These are phyloP conservation scores for Globisporangium okanoganense DNA, from an alignment of 352 stramenopile genomes.

Conservation along the genomic window DNA sequence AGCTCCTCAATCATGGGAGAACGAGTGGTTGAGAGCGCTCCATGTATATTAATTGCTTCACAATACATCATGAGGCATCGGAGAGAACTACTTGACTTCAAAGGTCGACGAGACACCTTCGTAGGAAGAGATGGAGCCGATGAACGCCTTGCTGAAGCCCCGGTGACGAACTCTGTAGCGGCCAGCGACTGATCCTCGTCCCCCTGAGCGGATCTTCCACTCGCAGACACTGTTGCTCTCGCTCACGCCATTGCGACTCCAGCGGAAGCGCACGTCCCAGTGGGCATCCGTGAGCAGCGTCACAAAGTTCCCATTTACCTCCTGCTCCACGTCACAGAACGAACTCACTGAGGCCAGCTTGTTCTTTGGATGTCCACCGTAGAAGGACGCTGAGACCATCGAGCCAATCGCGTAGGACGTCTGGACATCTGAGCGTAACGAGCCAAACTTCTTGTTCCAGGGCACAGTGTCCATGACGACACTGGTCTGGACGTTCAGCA, in stretches of 20 bases:
- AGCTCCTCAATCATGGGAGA: too few relatives aligned
- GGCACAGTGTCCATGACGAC: constrained; percentile 30
- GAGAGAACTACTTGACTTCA: too few relatives aligned
- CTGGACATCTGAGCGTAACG: too few relatives aligned
- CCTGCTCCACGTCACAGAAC: constrained; percentile 49
- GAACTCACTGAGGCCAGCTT: constrained; percentile 6
- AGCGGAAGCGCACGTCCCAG: constrained; percentile 49
- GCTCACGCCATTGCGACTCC: constrained; percentile 19
- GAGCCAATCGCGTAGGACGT: constrained; percentile 30
- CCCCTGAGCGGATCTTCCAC: constrained; percentile 24
- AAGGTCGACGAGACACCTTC: too few relatives aligned
- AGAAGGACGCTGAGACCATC: constrained; percentile 36
- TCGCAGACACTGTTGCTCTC: constrained; percentile 38
- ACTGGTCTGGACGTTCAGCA: too few relatives aligned
- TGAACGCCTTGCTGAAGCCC: too few relatives aligned
- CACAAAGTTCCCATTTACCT: constrained; percentile 19
- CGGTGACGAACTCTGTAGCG: too few relatives aligned
- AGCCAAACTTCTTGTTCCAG: constrained; percentile 21
- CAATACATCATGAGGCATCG: too few relatives aligned
- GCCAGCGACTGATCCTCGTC: too few relatives aligned
- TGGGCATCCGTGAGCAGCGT: constrained; percentile 43
- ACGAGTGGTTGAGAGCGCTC: too few relatives aligned
- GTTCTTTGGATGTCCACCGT: constrained; percentile 46
- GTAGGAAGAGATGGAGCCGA: too few relatives aligned
- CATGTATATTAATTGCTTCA: too few relatives aligned